A percentile compares a stretch with the other conserved stretches of the same genome.
phyloP scores from a whole-genome alignment of 495 filamentous ascomycete species.

The Penicillium egyptiacum region DNA sequence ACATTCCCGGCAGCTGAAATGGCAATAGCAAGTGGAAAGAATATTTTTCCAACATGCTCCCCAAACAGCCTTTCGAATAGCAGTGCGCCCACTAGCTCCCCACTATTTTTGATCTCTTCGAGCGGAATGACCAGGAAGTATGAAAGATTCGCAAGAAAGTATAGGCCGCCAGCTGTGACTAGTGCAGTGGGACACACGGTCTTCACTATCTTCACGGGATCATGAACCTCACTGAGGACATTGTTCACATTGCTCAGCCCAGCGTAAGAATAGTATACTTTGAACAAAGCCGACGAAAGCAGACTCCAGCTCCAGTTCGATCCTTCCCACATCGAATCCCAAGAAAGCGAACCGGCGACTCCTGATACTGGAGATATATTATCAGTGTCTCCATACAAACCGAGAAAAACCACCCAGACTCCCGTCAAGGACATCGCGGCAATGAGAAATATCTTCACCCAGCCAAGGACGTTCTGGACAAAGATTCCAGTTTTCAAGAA shows the following conservation, averaged over 20 bases:
- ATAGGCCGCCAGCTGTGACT: conserved; percentile 59
- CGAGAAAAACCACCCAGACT: conserved; percentile 42
- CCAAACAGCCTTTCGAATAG: conserved; percentile 71
- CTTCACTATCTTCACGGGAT: conserved; percentile 65
- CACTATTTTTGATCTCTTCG: conserved; percentile 65
- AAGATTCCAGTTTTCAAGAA: conserved; percentile 40
- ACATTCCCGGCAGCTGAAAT: conserved; percentile 70
- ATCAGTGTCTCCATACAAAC: conserved; percentile 22
- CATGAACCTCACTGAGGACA: conserved; percentile 72
- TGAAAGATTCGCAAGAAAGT: conserved; percentile 68
- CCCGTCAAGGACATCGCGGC: conserved; percentile 46
- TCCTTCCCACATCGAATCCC: conserved; percentile 42
- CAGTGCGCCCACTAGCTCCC: conserved; percentile 65
- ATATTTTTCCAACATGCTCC: conserved; percentile 49
- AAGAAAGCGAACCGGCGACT: conserved; percentile 18
- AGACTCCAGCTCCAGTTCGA: conserved; percentile 53
- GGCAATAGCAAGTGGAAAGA: conserved; percentile 65
- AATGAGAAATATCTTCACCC: conserved; percentile 50
- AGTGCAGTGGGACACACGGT: conserved; percentile 63
- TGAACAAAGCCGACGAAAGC: conserved; percentile 65
- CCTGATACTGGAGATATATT: conserved; percentile 6
- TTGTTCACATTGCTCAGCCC: conserved; percentile 70
- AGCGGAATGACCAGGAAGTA: conserved; percentile 69
- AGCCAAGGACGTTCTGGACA: conserved; percentile 49
- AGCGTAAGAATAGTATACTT: conserved; percentile 71